Evolutionary conservation across 192 early-diverging fungal species (phyloP), one percentile per base, ranked within the genome.

Genomic region (Pilaira anomala): DNA sequence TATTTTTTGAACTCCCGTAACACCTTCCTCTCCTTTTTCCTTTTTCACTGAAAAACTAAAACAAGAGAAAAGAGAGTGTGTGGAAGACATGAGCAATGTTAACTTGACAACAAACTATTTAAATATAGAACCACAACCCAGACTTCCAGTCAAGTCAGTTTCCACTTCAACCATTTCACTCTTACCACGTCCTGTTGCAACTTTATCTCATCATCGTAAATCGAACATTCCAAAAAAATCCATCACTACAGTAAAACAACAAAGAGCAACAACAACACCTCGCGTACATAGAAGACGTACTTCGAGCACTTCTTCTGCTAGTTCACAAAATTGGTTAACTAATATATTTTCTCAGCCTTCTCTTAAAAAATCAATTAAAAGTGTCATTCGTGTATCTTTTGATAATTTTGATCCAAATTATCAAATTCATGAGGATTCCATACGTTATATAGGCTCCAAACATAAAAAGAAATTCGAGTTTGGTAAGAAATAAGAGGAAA

Each of bases 401-500:
- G 56, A 58, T 8, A 41, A 58, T 24, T 22, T 12, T 16, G 22
- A 58, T 16, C 6, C 13, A 42, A 14, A 58, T 24, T 58, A 36
- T 33, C 56, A 58, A 25, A 21, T 39, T 40, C 21, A 3, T 14
- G 40, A 58, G 13, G 40, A 36, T 7, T 58, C 36, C 3, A 41
- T 58, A 24, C 40, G 56, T 13, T 58, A 58, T 42, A 16, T 42
- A 18, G 56, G 39, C 3, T 33, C 56, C 5, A 58, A 58, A 22
- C 22, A 21, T n/a, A 42, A 24, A 3, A 58, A 58, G 36, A 58
- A 58, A 24, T 58, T 40, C 25, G 56, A 58, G 4, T 26, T 58
- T 25, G 56, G 56, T 58, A 58, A 58, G 7, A 7, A 41, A 14
- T 40, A n/a, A n/a, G n/a, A n/a, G n/a, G n/a, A n/a, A n/a, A n/a